Evolutionary conservation across 495 filamentous ascomycete genomes (phyloP), one percentile per base, ranked within the genome.

Genomic region (Penicillium lividum): DNA sequence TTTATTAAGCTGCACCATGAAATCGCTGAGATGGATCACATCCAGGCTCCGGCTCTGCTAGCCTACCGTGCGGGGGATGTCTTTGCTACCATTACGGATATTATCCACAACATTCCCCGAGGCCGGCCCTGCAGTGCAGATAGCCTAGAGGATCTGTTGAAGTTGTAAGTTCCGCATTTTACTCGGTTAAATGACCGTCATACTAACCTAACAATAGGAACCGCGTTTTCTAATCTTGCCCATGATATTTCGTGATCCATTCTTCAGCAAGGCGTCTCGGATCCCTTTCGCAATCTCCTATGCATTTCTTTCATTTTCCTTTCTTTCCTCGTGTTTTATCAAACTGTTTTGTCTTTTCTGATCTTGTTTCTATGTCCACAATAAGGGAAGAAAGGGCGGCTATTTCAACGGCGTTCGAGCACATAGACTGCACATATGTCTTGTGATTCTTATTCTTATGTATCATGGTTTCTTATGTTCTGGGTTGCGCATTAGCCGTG

Each of bases 21-120:
- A 54, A 95, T 96, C 58, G 93, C 96, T 30, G 95, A 98, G 71
- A 97, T 98, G 82, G 91, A 96, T 68, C 84, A 89, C 58, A 90
- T 92, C 54, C 86, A 89, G 55, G 90, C 94, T 0, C 94, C 94
- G 1, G 93, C 94, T 7, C 76, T 98, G 25, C 77, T 98, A 42
- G 93, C 89, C 1, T 98, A 98, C 76, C 86, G 86, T 40, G 87
- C 83, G 61, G 93, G 92, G 40, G 93, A 98, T 54, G 84, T 96
- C 58, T 94, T 98, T 63, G 88, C 89, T 47, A 96, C 93, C 56
- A 74, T 98, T 36, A 91, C 93, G 3, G 91, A 92, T 31, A 81
- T 98, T 51, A 82, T 94, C 45, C 85, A 89, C 58, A 91, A 93
- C 77, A 89, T 98, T 25, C 92, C 92, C 5, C 77, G 81, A 25